phyloP scores from a whole-genome alignment of 345 rosid species.

The Salix udensis region DNA sequence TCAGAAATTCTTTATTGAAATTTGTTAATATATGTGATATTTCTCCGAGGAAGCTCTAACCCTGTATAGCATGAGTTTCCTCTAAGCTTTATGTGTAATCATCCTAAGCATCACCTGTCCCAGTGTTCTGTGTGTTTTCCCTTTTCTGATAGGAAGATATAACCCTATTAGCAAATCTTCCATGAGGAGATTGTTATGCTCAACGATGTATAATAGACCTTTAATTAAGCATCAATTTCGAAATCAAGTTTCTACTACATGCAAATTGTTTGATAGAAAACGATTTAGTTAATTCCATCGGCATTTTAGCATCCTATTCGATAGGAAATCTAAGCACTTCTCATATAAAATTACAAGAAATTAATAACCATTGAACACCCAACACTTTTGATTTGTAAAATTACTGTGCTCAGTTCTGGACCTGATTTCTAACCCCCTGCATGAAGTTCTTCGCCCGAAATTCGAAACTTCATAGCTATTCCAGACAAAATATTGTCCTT shows the following conservation, averaged over 20 bases:
- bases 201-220: constrained; percentile 36
- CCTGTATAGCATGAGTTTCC: constrained; percentile 38
- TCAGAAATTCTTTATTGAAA: constrained; percentile 50
- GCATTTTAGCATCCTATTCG: neutral
- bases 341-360: neutral
- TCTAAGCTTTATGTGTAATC: constrained; percentile 31
- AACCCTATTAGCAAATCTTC: constrained; percentile 26
- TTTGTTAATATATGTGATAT: constrained; percentile 40
- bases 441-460: neutral
- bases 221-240: constrained; percentile 15
- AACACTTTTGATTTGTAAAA: neutral
- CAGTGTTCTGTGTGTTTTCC: constrained; percentile 30
- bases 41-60: constrained; percentile 36
- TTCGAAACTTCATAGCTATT: neutral
- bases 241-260: neutral
- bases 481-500: neutral
- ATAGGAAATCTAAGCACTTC: neutral
- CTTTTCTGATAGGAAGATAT: constrained; percentile 26
- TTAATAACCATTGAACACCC: neutral
- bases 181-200: constrained; percentile 23
- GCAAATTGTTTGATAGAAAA: neutral
- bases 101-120: constrained; percentile 18
- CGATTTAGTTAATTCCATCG: neutral
- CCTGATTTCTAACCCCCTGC: neutral
- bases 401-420: neutral